Evolutionary conservation across 345 rosid genomes (phyloP), one percentile per base, ranked within the genome.

Genomic region (Litchi chinensis): DNA sequence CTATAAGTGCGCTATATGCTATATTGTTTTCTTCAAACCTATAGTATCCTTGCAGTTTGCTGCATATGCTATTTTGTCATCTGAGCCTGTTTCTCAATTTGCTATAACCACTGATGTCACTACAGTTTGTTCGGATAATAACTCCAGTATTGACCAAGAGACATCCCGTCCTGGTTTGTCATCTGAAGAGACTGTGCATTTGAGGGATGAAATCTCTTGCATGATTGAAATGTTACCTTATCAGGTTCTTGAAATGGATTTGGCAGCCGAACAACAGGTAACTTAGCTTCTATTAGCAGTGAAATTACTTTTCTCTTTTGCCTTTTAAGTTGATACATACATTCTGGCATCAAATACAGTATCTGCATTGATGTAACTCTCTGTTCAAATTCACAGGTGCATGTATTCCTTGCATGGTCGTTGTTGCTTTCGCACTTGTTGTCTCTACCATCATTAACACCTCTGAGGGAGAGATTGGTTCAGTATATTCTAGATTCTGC

Each of bases 391-490:
- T 79, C 75, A 83, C 92, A 95, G 99, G 94, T 93, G 62, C 87
- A 90, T 71, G 67, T 92, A 60, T 90, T 90, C 85, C 91, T 95
- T 76, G 90, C 94, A 24, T 95, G 98, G 99, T 89, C 97, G 62
- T 84, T 95, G 87, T 81, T 95, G 81, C 89, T 95, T 40, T 90
- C 99, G n/a, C 87, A 91, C 85, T 84, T 95, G 65, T 83, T 82
- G 75, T 89, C 91, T 56, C 85, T 93, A 75, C 94, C 99, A 65
- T 77, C 93, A 54, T 85, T 78, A 65, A 83, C 99, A 74, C 66
- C 89, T 76, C 83, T 74, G 79, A 91, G 94, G 87, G 97, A 90
- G 80, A 85, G 82, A 82, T 78, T 95, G 87, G 93, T 92, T 80
- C 97, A 92, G 83, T 87, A 92, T 81, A 87, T 95, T 65, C 93